Percentiles rank a stretch among this genome's conserved stretches.
These are phyloP conservation scores for Hirsutella minnesotensis DNA, from an alignment of 2,329 filamentous ascomycete genomes.

Conservation along the genomic window DNA sequence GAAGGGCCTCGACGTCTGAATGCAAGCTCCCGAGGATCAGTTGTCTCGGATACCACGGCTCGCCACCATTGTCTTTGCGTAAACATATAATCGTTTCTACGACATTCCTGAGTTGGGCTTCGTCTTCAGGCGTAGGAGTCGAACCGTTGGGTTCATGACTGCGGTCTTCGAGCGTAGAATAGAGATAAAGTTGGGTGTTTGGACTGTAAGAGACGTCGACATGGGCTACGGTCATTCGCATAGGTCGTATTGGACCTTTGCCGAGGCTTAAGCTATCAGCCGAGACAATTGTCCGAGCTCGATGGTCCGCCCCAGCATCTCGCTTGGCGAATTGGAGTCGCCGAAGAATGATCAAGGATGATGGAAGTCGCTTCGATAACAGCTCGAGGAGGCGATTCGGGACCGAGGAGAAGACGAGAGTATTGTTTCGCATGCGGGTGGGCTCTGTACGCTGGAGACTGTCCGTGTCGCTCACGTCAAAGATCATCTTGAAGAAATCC, in stretches of 20 bases:
- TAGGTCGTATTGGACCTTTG: not conserved
- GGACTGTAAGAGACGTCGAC: conserved; percentile 47
- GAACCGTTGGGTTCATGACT: not conserved
- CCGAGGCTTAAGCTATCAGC: conserved; percentile 7
- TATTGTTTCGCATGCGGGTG: not conserved
- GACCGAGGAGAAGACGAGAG: conserved; percentile 14
- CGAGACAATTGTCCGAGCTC: conserved; percentile 29
- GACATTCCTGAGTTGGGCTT: conserved; percentile 20
- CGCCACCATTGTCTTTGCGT: conserved; percentile 10
- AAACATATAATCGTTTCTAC: conserved; percentile 17
- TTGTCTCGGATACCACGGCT: conserved; percentile 10
- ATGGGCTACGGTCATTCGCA: conserved; percentile 43
- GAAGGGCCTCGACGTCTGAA: conserved; percentile 13
- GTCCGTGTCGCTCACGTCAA: too few species aligned
- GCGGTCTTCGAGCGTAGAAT: conserved; percentile 36
- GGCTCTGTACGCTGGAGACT: too few species aligned
- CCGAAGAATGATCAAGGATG: conserved; percentile 49
- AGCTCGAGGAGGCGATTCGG: conserved; percentile 29
- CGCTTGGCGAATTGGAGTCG: conserved; percentile 46
- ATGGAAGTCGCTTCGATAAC: conserved; percentile 39
- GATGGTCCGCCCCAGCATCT: conserved; percentile 26
- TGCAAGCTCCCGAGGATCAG: conserved; percentile 26
- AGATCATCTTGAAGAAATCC: too few species aligned
- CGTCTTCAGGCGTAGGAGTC: not conserved
- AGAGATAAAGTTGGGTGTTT: conserved; percentile 56